Conservation (phyloP, 148 eudicot genomes). For the Rhododendron henanense region DNA sequence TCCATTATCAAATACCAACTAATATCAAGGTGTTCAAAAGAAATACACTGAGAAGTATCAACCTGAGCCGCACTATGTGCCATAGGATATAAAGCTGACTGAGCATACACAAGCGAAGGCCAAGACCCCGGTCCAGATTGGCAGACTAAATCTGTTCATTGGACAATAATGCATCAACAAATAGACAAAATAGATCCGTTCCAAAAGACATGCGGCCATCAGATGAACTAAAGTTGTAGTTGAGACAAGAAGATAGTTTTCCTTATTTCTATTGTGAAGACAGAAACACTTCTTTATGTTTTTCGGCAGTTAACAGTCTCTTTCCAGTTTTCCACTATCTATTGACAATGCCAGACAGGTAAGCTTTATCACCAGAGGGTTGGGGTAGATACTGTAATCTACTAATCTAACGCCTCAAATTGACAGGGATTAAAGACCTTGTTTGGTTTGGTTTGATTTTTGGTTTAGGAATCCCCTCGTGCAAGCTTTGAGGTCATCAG, state of each 20-base stretch:
- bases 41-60: slow-evolving; percentile 16
- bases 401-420: not conserved
- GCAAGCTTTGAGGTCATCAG: not conserved
- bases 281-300: not conserved
- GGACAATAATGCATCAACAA: slow-evolving; percentile 9
- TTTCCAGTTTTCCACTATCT: not conserved
- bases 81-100: slow-evolving; percentile 94
- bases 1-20: not conserved
- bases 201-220: not conserved
- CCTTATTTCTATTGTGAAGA: not conserved
- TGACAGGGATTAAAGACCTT: not conserved
- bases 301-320: not conserved
- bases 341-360: not conserved
- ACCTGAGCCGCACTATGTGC: slow-evolving; percentile 98
- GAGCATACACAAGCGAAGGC: slow-evolving; percentile 83
- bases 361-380: not conserved
- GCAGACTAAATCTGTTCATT: slow-evolving; percentile 75
- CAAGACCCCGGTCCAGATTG: slow-evolving; percentile 99
- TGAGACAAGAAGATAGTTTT: not conserved
- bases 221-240: slow-evolving; percentile 5
- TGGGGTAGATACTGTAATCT: not conserved
- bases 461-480: not conserved
- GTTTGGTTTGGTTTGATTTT: not conserved
- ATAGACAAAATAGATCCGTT: not conserved
- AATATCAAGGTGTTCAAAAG: not conserved